Percentiles rank a stretch among this genome's conserved stretches.
Evolutionary conservation across 148 eudicot species (phyloP).

Genomic region (Drosera capensis): DNA sequence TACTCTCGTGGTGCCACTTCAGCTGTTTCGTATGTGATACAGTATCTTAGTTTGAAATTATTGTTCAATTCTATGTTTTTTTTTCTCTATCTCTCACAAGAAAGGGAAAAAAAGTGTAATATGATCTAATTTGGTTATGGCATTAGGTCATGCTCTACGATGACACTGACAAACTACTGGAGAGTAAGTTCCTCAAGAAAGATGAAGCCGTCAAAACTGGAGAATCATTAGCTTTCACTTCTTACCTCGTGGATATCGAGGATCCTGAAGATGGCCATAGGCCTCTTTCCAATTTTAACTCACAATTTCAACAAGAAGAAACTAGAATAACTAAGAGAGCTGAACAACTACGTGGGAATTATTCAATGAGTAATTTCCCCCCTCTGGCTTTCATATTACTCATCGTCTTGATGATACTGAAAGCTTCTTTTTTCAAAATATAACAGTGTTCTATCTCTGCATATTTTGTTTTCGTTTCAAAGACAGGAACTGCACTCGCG

Average conservation of each 20-base stretch:
- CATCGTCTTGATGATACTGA: background rate
- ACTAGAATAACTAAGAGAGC: slow-evolving; percentile 14
- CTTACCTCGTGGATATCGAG: slow-evolving; percentile 67
- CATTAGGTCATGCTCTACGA: slow-evolving; percentile 58
- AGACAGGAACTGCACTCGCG: slow-evolving; percentile 19
- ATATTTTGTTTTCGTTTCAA: slow-evolving; percentile 7
- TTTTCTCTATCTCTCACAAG: no score
- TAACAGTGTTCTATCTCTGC: background rate
- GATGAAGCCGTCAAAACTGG: slow-evolving; percentile 46
- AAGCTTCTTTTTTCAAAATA: slow-evolving; percentile 1
- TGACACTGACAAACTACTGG: slow-evolving; percentile 43
- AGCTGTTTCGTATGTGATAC: no score
- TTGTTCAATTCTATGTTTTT: no score
- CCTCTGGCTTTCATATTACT: slow-evolving; percentile 12
- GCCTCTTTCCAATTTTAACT: slow-evolving; percentile 9
- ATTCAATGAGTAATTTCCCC: slow-evolving; percentile 12
- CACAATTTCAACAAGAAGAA: slow-evolving; percentile 17
- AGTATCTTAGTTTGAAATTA: no score
- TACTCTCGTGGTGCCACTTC: no score
- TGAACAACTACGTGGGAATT: slow-evolving; percentile 11
- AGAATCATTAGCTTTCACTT: slow-evolving; percentile 38
- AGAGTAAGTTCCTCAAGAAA: slow-evolving; percentile 36
- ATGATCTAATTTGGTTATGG: background rate
- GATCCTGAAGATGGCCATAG: slow-evolving; percentile 24
- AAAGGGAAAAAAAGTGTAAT: no score